Evolutionary conservation across 352 stramenopile genomes (phyloP).

Genomic region (Pythium dissimile): DNA sequence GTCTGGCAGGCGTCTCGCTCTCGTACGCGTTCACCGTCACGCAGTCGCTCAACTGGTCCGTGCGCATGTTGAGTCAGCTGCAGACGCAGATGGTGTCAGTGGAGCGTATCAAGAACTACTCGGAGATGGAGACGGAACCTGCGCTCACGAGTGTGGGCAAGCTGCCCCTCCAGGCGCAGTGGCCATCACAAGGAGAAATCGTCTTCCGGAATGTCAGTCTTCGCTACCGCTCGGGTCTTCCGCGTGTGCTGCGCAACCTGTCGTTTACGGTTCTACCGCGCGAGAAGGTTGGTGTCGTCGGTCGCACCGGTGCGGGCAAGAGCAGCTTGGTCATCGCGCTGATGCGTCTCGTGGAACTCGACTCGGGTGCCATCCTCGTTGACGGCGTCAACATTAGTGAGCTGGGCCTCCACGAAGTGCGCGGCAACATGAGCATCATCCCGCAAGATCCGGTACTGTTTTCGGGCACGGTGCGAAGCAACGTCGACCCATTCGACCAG

Average conservation of each 20-base stretch:
- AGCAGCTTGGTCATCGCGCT: conserved; percentile 36
- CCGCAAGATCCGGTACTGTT: conserved; percentile 91
- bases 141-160: conserved; percentile 90
- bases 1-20: conserved; percentile 64
- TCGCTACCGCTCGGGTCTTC: conserved; percentile 78
- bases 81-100: conserved; percentile 74
- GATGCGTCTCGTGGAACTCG: conserved; percentile 30
- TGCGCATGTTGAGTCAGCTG: conserved; percentile 61
- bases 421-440: conserved; percentile 39
- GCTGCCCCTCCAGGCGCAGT: conserved; percentile 49
- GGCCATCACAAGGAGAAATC: conserved; percentile 81
- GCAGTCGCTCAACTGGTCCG: conserved; percentile 67
- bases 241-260: conserved; percentile 31
- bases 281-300: conserved; percentile 32
- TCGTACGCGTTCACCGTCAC: conserved; percentile 71
- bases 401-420: conserved; percentile 27
- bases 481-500: conserved; percentile 87
- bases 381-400: conserved; percentile 77
- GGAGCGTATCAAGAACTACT: conserved; percentile 68
- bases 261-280: conserved; percentile 22
- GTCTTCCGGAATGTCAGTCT: conserved; percentile 88
- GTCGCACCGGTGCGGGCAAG: conserved; percentile 33
- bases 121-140: conserved; percentile 47
- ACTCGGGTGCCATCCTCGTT: conserved; percentile 64
- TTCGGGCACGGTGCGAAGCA: conserved; percentile 81